These are phyloP conservation scores for Ogataea philodendri DNA, from an alignment of 805 yeast genomes.

Conservation along the genomic window DNA sequence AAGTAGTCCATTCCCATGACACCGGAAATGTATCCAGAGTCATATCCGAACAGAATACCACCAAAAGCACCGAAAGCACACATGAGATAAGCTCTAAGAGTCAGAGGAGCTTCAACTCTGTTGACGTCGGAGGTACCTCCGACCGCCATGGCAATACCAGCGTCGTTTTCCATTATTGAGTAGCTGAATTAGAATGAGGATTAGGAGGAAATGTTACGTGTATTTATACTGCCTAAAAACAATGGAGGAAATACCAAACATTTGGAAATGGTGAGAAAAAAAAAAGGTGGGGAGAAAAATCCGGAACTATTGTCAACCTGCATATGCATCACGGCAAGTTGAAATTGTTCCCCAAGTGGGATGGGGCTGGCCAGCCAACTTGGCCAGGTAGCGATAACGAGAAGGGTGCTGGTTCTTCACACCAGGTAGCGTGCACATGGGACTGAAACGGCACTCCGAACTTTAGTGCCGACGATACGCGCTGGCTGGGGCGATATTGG, in stretches of 20 bases:
- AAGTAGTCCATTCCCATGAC: conserved; percentile 60
- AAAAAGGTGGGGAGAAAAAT: conserved; percentile 10
- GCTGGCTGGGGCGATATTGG: too few species aligned
- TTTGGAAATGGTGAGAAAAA: too few species aligned
- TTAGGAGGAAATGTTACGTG: background rate
- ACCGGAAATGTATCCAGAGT: conserved; percentile 67
- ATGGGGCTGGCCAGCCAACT: background rate
- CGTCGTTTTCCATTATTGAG: conserved; percentile 1
- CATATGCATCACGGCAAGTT: conserved; percentile 2
- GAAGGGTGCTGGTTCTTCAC: too few species aligned
- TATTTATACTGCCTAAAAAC: conserved; percentile 3
- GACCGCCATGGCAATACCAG: conserved; percentile 7
- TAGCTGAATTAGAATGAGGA: background rate
- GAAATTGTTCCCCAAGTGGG: background rate
- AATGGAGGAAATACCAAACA: too few species aligned
- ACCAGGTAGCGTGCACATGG: too few species aligned
- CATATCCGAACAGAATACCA: conserved; percentile 66
- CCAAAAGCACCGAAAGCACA: conserved; percentile 66
- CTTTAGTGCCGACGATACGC: too few species aligned
- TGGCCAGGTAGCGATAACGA: background rate
- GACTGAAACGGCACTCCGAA: too few species aligned
- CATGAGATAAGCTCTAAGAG: conserved; percentile 36
- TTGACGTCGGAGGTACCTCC: conserved; percentile 21
- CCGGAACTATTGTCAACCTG: conserved; percentile 9
- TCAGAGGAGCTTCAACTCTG: conserved; percentile 38